Percentiles rank a stretch among this genome's conserved stretches.
These are phyloP conservation scores for Rhytidiadelphus loreus DNA, from an alignment of 225 moss, liverwort and hornwort species.

Conservation along the genomic window DNA sequence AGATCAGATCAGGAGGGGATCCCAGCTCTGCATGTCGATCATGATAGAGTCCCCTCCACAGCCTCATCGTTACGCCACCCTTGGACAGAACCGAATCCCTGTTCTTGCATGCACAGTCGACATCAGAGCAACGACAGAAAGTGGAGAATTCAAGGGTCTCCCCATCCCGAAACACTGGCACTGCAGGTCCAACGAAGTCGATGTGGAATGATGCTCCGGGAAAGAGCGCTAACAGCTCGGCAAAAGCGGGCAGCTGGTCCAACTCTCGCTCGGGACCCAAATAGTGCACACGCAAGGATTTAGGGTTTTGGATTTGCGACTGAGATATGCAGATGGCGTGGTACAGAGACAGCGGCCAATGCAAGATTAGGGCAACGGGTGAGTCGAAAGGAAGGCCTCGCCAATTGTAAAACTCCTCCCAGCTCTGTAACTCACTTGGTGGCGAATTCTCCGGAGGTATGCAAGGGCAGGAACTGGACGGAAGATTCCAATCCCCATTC, in stretches of 20 bases:
- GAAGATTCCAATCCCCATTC: slow-evolving; percentile 43
- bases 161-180: slow-evolving; percentile 31
- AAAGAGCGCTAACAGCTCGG: slow-evolving; percentile 64
- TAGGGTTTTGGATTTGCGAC: background rate
- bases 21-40: slow-evolving; percentile 46
- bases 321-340: slow-evolving; percentile 40
- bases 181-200: slow-evolving; percentile 63
- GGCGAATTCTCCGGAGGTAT: slow-evolving; percentile 19
- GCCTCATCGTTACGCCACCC: slow-evolving; percentile 21
- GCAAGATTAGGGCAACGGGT: slow-evolving; percentile 71
- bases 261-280: slow-evolving; percentile 87
- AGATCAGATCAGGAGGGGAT: slow-evolving; percentile 39
- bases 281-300: slow-evolving; percentile 45
- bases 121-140: slow-evolving; percentile 41
- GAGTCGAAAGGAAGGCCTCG: slow-evolving; percentile 59
- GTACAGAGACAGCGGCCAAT: slow-evolving; percentile 78
- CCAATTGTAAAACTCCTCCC: slow-evolving; percentile 70
- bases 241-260: slow-evolving; percentile 42
- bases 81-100: background rate
- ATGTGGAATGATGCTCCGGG: slow-evolving; percentile 39
- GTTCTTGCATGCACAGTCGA: slow-evolving; percentile 37
- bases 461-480: slow-evolving; percentile 60
- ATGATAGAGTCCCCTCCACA: slow-evolving; percentile 78
- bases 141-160: slow-evolving; percentile 1
- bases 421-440: slow-evolving; percentile 9